Percentiles rank a stretch among this genome's conserved stretches.
phyloP scores from a whole-genome alignment of 495 filamentous ascomycete species.

The Pyrenopolyporus hunteri region DNA sequence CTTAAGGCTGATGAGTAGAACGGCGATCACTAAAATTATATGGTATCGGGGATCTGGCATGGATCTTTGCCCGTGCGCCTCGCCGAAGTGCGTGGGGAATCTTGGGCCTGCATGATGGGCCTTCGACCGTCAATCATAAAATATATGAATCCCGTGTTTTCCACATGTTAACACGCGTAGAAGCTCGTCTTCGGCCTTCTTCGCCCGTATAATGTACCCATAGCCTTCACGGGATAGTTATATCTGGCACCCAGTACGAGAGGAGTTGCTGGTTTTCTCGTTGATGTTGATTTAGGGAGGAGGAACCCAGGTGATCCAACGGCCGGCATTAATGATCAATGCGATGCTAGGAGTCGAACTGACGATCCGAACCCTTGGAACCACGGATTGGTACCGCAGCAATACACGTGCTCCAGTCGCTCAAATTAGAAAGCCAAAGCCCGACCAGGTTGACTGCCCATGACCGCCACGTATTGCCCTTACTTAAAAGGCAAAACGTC shows the following conservation, averaged over 20 bases:
- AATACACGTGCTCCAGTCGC: background rate
- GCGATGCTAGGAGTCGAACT: background rate
- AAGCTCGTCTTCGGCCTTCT: background rate
- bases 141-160: slow-evolving; percentile 5
- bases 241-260: background rate
- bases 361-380: background rate
- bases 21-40: slow-evolving; percentile 25
- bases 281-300: background rate
- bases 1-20: slow-evolving; percentile 26
- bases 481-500: background rate
- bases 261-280: background rate
- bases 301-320: too few relatives aligned
- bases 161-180: background rate
- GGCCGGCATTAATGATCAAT: background rate
- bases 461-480: background rate
- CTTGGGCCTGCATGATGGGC: slow-evolving; percentile 19
- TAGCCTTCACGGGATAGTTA: background rate
- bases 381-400: background rate
- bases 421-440: background rate
- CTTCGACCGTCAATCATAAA: slow-evolving; percentile 17
- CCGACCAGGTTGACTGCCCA: background rate
- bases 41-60: slow-evolving; percentile 35
- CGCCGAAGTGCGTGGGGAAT: slow-evolving; percentile 33
- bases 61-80: slow-evolving; percentile 29
- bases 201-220: background rate